Conservation (phyloP, 2,329 filamentous ascomycete genomes). For the Zasmidium citrigriseum region DNA sequence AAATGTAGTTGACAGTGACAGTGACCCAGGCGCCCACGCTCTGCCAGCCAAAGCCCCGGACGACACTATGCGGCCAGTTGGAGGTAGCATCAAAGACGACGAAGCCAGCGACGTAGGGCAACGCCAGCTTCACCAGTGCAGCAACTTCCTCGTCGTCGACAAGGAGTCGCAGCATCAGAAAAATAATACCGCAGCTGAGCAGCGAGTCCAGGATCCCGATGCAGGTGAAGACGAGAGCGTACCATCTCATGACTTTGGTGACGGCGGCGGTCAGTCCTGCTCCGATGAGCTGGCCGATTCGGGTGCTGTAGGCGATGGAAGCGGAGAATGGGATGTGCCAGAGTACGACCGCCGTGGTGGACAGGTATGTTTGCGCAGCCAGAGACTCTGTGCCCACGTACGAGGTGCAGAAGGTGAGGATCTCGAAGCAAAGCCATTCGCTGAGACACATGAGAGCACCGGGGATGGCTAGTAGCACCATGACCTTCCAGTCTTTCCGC, state of each 20-base stretch:
- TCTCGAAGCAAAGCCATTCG: slow-evolving; percentile 33
- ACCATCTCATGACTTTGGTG: slow-evolving; percentile 34
- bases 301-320: slow-evolving; percentile 40
- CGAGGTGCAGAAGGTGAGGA: slow-evolving; percentile 37
- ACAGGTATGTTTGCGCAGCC: slow-evolving; percentile 25
- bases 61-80: slow-evolving; percentile 39
- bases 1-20: slow-evolving; percentile 40
- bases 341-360: slow-evolving; percentile 34
- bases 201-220: slow-evolving; percentile 39
- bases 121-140: slow-evolving; percentile 33
- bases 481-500: slow-evolving; percentile 41
- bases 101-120: slow-evolving; percentile 40
- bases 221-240: slow-evolving; percentile 34
- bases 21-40: slow-evolving; percentile 41
- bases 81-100: slow-evolving; percentile 41
- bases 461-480: slow-evolving; percentile 26
- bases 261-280: slow-evolving; percentile 37
- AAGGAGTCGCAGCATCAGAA: slow-evolving; percentile 37
- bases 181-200: slow-evolving; percentile 33
- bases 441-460: slow-evolving; percentile 28
- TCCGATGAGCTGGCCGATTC: slow-evolving; percentile 42
- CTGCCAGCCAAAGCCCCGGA: slow-evolving; percentile 41
- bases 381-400: slow-evolving; percentile 27
- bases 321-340: slow-evolving; percentile 45
- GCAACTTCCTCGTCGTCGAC: slow-evolving; percentile 39